Percentiles rank a stretch among this genome's conserved stretches.
Conservation (phyloP, 2,329 filamentous ascomycete genomes). For the Penicillium sp. region DNA sequence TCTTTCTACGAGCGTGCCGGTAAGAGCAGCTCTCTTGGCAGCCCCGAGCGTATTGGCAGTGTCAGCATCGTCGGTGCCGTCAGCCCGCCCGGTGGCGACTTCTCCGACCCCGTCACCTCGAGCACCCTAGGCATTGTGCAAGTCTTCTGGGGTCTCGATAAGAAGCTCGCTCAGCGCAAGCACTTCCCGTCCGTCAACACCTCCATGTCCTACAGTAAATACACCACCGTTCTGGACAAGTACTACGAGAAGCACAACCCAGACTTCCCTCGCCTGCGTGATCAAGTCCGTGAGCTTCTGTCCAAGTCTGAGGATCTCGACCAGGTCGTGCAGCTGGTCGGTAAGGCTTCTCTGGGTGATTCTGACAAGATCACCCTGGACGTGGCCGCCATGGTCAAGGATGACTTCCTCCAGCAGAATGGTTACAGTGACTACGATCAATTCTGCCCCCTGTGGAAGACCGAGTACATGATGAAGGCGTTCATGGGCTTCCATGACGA, state of each 20-base stretch:
- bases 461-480: slow-evolving; percentile 99
- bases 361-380: slow-evolving; percentile 98
- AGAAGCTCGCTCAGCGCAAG: slow-evolving; percentile 98
- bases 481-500: slow-evolving; percentile 99
- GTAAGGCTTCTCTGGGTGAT: slow-evolving; percentile 94
- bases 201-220: slow-evolving; percentile 92
- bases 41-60: slow-evolving; percentile 84
- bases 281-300: slow-evolving; percentile 90
- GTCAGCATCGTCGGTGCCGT: slow-evolving; percentile 98
- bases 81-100: slow-evolving; percentile 96
- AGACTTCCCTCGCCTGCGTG: slow-evolving; percentile 89
- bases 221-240: slow-evolving; percentile 83
- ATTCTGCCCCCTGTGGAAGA: slow-evolving; percentile 99
- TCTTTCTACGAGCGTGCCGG: slow-evolving; percentile 99
- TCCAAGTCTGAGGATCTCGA: slow-evolving; percentile 96
- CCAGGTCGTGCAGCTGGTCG: slow-evolving; percentile 97
- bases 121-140: slow-evolving; percentile 96
- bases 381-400: slow-evolving; percentile 88
- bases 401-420: slow-evolving; percentile 98
- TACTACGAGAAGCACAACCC: slow-evolving; percentile 93
- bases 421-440: slow-evolving; percentile 99
- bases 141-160: slow-evolving; percentile 99
- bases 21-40: slow-evolving; percentile 80
- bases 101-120: slow-evolving; percentile 95
- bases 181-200: slow-evolving; percentile 99